Base-by-base conservation (phyloP, 768 basidiomycete genomes). In the Suillus alpinus region DNA sequence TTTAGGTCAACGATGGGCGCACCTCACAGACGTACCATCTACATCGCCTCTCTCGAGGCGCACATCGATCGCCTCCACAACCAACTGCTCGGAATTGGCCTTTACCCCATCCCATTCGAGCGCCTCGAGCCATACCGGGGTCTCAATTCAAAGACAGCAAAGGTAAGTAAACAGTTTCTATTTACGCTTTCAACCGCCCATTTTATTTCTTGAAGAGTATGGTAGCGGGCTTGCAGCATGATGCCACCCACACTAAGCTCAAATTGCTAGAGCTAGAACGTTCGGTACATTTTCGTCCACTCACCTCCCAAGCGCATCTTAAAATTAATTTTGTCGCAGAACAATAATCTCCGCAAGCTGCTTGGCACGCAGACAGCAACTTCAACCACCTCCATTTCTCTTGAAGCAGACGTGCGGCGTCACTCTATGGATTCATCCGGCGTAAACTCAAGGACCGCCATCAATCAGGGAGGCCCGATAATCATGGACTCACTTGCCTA, bases 71-170 rank as follows among this genome's bases (percentile, higher is more conserved):
- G 78, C 6, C 78, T 91, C 23, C 89, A 91, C 62, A 76, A 79
- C 12, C 84, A 86, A 63, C 68, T 90, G 18, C 71, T 83, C 13
- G 75, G 80, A 39, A 69, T 83, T 43, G 82, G 79, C 2, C 80
- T 81, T 59, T 86, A 78, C 65, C 88, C 86, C 0, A 81, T 90
- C 41, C 76, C 79, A 1, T 78, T 80, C 59, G 77, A 81, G 20
- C 79, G 83, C 44, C 78, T 91, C 26, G 83, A 85, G 29, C 81
- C 82, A 1, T 88, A 86, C 69, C 84, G 80, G 55, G 89, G 89
- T 6, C 77, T 91, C n/a, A 89, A 91, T 67, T 84, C 83, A 26
- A 91, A 86, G 71, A 90, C 87, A 0, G 88, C 87, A 56, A 91
- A 89, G 81, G 89, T 88, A 59, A 49, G 67, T 65, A 26, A 18